Base-by-base conservation (phyloP, 2,329 filamentous ascomycete species). In the Metarhizium album region DNA sequence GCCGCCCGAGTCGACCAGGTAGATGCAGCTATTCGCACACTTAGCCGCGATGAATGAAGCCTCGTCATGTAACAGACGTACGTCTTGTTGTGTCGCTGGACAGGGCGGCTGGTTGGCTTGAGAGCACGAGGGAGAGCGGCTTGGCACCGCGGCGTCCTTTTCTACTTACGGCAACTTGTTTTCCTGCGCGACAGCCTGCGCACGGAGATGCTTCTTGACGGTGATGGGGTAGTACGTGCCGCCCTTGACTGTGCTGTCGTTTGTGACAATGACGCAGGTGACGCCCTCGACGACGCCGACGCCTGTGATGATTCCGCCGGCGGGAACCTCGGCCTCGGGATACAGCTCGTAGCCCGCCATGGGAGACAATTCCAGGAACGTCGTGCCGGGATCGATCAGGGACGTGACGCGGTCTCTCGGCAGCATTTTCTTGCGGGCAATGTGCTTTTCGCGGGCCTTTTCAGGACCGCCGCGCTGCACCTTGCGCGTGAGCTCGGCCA, bases 201-300 rank as follows among this genome's bases (percentile, higher is more conserved):
- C 91, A 55, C 91, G 82, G 16, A 97, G 74, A 67, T 97, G 93
- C 75, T 98, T 98, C 74, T 96, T 96, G 53, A 97, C 88, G 0
- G 91, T 98, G 59, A 97, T 89, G 1, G 91, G 91, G 64, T 91
- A 97, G 70, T 98, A 98, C 2, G 91, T 95, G 23, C 91, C 91
- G 48, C 91, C 91, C 71, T 97, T 98, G 62, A 97, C 91, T 18
- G 91, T 96, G 71, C 88, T 94, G 66, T 96, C 91, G 65, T 97
- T 96, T 52, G 90, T 90, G 47, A 96, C 87, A 59, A 97, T 87
- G 72, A 96, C 85, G 67, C 91, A 97, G 40, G 83, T 85, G 24
- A 95, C 89, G 14, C 91, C 91, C 64, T 93, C 86, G 24, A 98
- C 87, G 2, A 86, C 85, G 3, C 91, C 91, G 48, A 97, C 82